Evolutionary conservation across 2,329 filamentous ascomycete species (phyloP).

Genomic region (Scopulariopsis brevicaulis): DNA sequence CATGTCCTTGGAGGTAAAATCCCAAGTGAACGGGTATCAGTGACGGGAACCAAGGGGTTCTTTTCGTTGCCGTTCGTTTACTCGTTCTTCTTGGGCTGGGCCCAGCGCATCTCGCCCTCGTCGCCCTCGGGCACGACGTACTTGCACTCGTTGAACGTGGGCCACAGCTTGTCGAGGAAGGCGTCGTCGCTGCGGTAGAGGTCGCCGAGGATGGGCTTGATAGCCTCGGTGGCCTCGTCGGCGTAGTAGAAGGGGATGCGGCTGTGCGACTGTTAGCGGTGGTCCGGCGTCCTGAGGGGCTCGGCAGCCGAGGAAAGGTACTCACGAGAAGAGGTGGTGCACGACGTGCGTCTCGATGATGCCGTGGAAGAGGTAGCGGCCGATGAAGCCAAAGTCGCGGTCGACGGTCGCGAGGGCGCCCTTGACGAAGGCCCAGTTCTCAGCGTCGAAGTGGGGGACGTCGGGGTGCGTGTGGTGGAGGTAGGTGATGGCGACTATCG

Average conservation of each 20-base stretch:
- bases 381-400: conserved; percentile 53
- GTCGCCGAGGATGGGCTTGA: conserved; percentile 42
- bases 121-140: conserved; percentile 23
- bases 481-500: conserved; percentile 58
- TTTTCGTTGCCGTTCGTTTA: background rate
- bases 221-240: conserved; percentile 86
- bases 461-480: conserved; percentile 51
- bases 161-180: conserved; percentile 33
- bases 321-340: conserved; percentile 45
- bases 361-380: conserved; percentile 53
- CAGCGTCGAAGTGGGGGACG: conserved; percentile 46
- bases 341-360: conserved; percentile 55
- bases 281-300: background rate
- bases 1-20: background rate
- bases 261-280: conserved; percentile 30
- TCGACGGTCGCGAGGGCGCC: conserved; percentile 53
- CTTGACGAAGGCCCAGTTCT: conserved; percentile 49
- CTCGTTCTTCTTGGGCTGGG: conserved; percentile 2
- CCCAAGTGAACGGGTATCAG: too few relatives aligned
- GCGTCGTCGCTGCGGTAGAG: conserved; percentile 35
- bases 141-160: conserved; percentile 32
- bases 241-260: conserved; percentile 95
- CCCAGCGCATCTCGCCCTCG: conserved; percentile 5
- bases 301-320: background rate
- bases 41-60: background rate